Evolutionary conservation across 805 yeast genomes (phyloP), one percentile per base, ranked within the genome.

Genomic region (Teunomyces aglyptinius): DNA sequence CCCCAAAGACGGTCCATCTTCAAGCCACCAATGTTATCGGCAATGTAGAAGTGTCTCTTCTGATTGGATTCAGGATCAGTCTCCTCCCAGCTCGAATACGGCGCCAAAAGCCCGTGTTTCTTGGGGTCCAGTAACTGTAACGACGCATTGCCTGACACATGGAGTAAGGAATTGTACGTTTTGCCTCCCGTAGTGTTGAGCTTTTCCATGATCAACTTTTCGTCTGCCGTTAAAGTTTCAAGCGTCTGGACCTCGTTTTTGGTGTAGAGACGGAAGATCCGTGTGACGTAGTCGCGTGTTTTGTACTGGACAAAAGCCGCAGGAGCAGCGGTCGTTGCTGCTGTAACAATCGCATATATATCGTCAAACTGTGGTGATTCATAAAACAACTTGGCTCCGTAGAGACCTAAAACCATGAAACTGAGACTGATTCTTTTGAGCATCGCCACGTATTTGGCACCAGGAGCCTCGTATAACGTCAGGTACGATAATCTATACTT

Each of bases 1-100:
- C 91, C 89, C 92, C 96, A 85, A 4, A 88, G 65, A 45, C 96
- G 69, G 56, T 88, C 94, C 96, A 88, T 88, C 52, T 81, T 80
- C 60, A 86, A 67, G 2, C 95, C 95, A 2, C 96, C 94, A 38
- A 85, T 70, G 52, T 87, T 85, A 57, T 88, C 95, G 12, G 75
- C 78, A 2, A 88, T 77, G 56, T 81, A 85, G 60, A 71, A 81
- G 13, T 66, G 61, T 41, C 77, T 67, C 7, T 64, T 60, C 3
- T 56, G 52, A 1, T 68, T 68, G 5, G 70, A 52, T 24, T 63
- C 65, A 5, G 63, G 58, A 38, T 73, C 75, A 11, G 55, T 54
- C 36, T 75, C 76, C 28, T 68, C 60, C 73, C 82, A 70, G 5
- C 65, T 53, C 12, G 61, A 52, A 45, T 67, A 67, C 10, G 73